Conservation (phyloP, 495 filamentous ascomycete genomes). For the Penicillium herquei region DNA sequence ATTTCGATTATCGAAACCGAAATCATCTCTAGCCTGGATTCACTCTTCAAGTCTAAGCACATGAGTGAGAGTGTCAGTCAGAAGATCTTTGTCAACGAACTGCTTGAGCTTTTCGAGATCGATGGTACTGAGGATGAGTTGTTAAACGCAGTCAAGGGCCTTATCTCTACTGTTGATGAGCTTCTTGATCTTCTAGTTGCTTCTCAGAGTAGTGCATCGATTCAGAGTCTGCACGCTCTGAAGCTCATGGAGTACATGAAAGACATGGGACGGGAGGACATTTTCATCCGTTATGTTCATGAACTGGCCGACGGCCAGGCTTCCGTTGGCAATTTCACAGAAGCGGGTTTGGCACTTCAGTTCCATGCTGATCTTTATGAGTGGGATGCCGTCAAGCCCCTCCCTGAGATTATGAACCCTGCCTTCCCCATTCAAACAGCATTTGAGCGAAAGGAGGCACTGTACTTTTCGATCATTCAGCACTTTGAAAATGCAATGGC, state of each 20-base stretch:
- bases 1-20: conserved; percentile 90
- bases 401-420: conserved; percentile 70
- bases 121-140: conserved; percentile 72
- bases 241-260: conserved; percentile 94
- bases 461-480: conserved; percentile 93
- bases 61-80: conserved; percentile 86
- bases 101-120: conserved; percentile 76
- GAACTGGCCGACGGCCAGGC: conserved; percentile 81
- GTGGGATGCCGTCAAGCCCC: conserved; percentile 74
- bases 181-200: conserved; percentile 88
- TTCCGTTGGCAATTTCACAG: conserved; percentile 73
- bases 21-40: conserved; percentile 92
- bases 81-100: conserved; percentile 86
- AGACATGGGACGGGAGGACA: conserved; percentile 96
- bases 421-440: conserved; percentile 77
- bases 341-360: conserved; percentile 86
- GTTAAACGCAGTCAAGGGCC: conserved; percentile 69
- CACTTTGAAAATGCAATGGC: conserved; percentile 89
- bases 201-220: conserved; percentile 79
- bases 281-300: conserved; percentile 95
- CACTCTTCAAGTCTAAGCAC: conserved; percentile 83
- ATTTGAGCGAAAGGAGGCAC: conserved; percentile 88
- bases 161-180: conserved; percentile 83
- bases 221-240: conserved; percentile 82
- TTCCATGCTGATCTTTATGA: conserved; percentile 92